phyloP scores from a whole-genome alignment of 371 early-diverging fungal species.

The Coemansia sp. region DNA sequence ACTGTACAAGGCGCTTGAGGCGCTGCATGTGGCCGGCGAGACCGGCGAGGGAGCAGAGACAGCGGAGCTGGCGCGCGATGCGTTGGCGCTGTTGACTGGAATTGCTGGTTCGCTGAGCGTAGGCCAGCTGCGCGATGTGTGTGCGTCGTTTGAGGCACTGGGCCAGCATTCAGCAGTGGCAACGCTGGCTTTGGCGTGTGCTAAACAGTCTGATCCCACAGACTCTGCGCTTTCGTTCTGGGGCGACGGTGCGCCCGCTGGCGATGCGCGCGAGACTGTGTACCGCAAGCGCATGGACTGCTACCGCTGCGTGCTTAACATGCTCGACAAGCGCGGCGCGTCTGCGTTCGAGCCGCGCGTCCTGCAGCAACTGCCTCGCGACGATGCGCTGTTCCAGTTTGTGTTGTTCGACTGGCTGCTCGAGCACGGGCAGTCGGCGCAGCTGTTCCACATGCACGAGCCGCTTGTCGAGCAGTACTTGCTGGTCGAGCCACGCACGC shows the following conservation, averaged over 20 bases:
- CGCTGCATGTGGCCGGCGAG: slow-evolving; percentile 55
- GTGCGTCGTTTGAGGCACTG: slow-evolving; percentile 56
- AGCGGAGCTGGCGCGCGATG: slow-evolving; percentile 56
- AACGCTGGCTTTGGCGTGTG: slow-evolving; percentile 70
- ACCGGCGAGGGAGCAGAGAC: slow-evolving; percentile 56
- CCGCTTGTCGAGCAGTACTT: slow-evolving; percentile 70
- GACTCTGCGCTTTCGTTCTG: slow-evolving; percentile 56
- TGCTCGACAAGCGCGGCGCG: slow-evolving; percentile 41
- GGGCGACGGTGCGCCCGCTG: slow-evolving; percentile 36
- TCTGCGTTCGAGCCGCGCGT: neutral
- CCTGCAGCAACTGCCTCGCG: slow-evolving; percentile 45
- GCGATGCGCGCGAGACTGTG: slow-evolving; percentile 25
- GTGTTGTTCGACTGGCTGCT: slow-evolving; percentile 70
- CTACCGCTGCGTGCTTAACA: slow-evolving; percentile 52
- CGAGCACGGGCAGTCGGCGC: slow-evolving; percentile 37
- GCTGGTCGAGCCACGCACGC: slow-evolving; percentile 54
- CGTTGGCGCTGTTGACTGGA: slow-evolving; percentile 60
- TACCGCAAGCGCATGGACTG: slow-evolving; percentile 54
- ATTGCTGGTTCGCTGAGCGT: slow-evolving; percentile 54
- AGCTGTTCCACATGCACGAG: slow-evolving; percentile 54
- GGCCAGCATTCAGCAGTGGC: slow-evolving; percentile 62
- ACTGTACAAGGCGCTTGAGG: slow-evolving; percentile 71
- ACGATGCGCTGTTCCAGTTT: slow-evolving; percentile 69
- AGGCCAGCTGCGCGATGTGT: slow-evolving; percentile 62
- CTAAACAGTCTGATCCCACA: slow-evolving; percentile 63